Evolutionary conservation across 2,329 filamentous ascomycete species (phyloP).

Genomic region (Sclerotinia borealis): DNA sequence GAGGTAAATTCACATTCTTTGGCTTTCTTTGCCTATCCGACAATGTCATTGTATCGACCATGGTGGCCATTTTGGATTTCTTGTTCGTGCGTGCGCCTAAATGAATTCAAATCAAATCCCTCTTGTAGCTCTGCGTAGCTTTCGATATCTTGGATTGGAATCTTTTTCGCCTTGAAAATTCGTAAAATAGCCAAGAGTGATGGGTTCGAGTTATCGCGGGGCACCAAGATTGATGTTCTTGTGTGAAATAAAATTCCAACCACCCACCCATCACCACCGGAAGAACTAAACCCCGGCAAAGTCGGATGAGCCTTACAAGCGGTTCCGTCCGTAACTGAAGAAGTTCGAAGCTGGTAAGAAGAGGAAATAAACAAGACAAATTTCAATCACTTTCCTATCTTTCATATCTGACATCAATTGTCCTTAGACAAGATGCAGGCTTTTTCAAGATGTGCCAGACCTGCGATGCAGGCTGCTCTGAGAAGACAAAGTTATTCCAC

Average conservation of each 20-base stretch:
- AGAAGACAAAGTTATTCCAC: constrained; percentile 73
- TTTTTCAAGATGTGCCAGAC: constrained; percentile 65
- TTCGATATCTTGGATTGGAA: background rate
- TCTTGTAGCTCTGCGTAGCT: no score
- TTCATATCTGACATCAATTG: constrained; percentile 29
- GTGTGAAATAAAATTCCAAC: constrained; percentile 3
- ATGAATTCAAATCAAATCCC: background rate
- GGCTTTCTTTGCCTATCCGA: constrained; percentile 46
- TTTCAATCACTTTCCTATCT: constrained; percentile 15
- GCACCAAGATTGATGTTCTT: background rate
- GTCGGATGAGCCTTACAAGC: constrained; percentile 9
- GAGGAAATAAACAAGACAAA: constrained; percentile 15
- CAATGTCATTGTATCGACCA: constrained; percentile 52
- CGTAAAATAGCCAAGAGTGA: background rate
- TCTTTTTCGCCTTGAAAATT: background rate
- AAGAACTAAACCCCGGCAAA: constrained; percentile 1
- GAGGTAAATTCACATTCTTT: constrained; percentile 70
- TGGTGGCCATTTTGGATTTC: constrained; percentile 48
- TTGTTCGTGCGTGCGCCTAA: background rate
- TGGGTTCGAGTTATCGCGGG: background rate
- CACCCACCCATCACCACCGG: background rate
- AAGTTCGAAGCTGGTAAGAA: constrained; percentile 2
- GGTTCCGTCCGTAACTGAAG: constrained; percentile 9
- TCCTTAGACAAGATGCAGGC: constrained; percentile 67
- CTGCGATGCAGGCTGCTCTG: constrained; percentile 61